Percentiles rank a stretch among this genome's conserved stretches.
These are phyloP conservation scores for Pythium chondricola DNA, from an alignment of 352 stramenopile species.

Conservation along the genomic window DNA sequence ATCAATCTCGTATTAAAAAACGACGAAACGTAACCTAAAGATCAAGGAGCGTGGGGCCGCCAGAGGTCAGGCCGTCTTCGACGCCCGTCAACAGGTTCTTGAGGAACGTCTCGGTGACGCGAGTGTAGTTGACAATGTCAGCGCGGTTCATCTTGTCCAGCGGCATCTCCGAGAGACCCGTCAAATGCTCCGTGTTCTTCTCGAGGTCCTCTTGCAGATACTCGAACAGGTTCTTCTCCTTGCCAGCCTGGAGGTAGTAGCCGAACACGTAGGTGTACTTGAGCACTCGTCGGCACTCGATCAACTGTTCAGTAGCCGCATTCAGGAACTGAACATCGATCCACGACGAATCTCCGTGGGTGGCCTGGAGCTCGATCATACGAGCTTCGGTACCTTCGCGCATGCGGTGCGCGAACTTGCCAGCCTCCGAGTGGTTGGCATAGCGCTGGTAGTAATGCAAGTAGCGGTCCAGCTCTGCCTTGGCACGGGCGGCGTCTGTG, in stretches of 20 bases:
- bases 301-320: constrained; percentile 93
- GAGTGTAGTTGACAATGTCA: constrained; percentile 94
- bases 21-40: no score
- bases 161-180: constrained; percentile 86
- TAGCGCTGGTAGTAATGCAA: constrained; percentile 99
- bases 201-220: constrained; percentile 93
- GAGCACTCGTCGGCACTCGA: constrained; percentile 97
- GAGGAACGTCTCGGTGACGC: constrained; percentile 91
- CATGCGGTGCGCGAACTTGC: constrained; percentile 96
- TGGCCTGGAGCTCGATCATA: constrained; percentile 96
- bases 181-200: constrained; percentile 91
- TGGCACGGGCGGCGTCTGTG: constrained; percentile 89
- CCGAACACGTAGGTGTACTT: constrained; percentile 98
- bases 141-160: constrained; percentile 90
- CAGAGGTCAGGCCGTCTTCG: constrained; percentile 81
- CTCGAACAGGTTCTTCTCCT: constrained; percentile 93
- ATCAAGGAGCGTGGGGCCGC: constrained; percentile 14
- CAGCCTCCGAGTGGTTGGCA: constrained; percentile 93
- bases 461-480: constrained; percentile 97
- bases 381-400: constrained; percentile 92
- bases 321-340: constrained; percentile 99
- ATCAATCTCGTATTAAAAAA: no score
- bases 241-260: constrained; percentile 89
- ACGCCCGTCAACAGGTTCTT: constrained; percentile 87
- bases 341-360: constrained; percentile 87